These are phyloP conservation scores for Hemerocallis citrina DNA, from an alignment of 106 monocot species.

Conservation along the genomic window DNA sequence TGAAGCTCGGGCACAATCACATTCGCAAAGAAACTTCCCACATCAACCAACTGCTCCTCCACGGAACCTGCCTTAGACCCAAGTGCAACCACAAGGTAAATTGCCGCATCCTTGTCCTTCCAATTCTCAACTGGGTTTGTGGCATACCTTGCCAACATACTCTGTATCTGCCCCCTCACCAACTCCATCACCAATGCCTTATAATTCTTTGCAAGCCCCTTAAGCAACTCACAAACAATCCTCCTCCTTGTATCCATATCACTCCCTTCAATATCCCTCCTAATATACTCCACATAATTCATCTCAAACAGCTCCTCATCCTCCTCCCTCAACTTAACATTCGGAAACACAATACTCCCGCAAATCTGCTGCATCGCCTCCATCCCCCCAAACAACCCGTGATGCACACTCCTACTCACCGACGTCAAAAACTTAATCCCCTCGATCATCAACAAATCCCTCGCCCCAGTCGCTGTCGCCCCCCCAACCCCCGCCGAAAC, in stretches of 20 bases:
- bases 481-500: no score
- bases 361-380: conserved; percentile 72
- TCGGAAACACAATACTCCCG: conserved; percentile 79
- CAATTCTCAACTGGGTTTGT: conserved; percentile 70
- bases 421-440: conserved; percentile 89
- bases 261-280: conserved; percentile 92
- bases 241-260: conserved; percentile 78
- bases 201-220: conserved; percentile 72
- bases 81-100: conserved; percentile 79
- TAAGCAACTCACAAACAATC: conserved; percentile 81
- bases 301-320: conserved; percentile 91
- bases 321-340: conserved; percentile 66
- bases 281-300: conserved; percentile 80
- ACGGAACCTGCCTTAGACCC: conserved; percentile 42
- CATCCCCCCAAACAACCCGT: conserved; percentile 49
- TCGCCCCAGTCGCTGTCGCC: conserved; percentile 24
- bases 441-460: conserved; percentile 71
- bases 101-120: conserved; percentile 92
- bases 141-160: conserved; percentile 52
- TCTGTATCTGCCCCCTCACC: conserved; percentile 63
- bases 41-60: conserved; percentile 45
- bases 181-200: conserved; percentile 70
- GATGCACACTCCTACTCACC: conserved; percentile 90
- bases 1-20: conserved; percentile 86
- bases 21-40: conserved; percentile 66